phyloP scores from a whole-genome alignment of 2,329 filamentous ascomycete genomes.

The Pezicula radicicola region DNA sequence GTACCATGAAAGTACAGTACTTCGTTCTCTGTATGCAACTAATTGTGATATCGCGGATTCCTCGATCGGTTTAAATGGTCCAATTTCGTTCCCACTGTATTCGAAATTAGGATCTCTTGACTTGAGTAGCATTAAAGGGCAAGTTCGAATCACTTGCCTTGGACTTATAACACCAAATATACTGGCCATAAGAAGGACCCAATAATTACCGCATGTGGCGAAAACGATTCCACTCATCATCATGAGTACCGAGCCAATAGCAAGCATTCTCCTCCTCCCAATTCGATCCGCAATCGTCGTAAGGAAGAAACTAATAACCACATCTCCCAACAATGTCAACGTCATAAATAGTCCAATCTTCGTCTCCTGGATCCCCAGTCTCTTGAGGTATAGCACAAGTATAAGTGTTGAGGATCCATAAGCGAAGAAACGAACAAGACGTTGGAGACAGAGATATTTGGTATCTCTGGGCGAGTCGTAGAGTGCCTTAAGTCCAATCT shows the following conservation, averaged over 20 bases:
- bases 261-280: conserved; percentile 47
- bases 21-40: conserved; percentile 36
- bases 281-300: conserved; percentile 52
- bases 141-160: conserved; percentile 24
- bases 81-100: conserved; percentile 54
- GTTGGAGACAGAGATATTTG: conserved; percentile 51
- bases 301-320: conserved; percentile 51
- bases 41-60: conserved; percentile 55
- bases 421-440: conserved; percentile 57
- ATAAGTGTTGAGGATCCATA: conserved; percentile 55
- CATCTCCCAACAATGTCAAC: conserved; percentile 54
- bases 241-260: conserved; percentile 51
- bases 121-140: no score
- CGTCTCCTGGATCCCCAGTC: conserved; percentile 43
- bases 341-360: conserved; percentile 61
- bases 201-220: conserved; percentile 45
- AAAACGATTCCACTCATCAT: conserved; percentile 50
- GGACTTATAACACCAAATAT: conserved; percentile 58
- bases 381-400: conserved; percentile 49
- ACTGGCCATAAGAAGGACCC: conserved; percentile 50
- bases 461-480: conserved; percentile 35
- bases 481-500: not conserved
- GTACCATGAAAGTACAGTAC: conserved; percentile 59
- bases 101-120: not conserved
- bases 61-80: conserved; percentile 56